Conservation (phyloP, 305 asterid genomes). For the Fraxinus nigra region DNA sequence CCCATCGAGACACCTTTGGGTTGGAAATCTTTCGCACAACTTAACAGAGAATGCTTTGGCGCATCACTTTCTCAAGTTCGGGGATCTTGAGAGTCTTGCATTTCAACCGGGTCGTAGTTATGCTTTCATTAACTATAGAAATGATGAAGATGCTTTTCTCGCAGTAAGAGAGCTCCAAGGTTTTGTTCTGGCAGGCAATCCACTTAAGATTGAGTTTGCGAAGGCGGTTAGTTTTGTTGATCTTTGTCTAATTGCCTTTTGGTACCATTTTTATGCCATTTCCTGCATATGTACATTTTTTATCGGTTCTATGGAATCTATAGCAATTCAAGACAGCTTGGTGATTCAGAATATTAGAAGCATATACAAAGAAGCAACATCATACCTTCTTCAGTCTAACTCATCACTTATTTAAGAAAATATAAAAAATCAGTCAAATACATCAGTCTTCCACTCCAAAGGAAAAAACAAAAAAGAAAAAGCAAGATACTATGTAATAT, state of each 20-base stretch:
- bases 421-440: background rate
- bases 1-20: slow-evolving; percentile 94
- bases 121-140: slow-evolving; percentile 69
- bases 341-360: slow-evolving; percentile 19
- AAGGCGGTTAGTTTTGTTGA: slow-evolving; percentile 95
- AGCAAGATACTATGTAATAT: background rate
- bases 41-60: slow-evolving; percentile 62
- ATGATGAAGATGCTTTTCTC: slow-evolving; percentile 72
- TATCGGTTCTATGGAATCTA: slow-evolving; percentile 28
- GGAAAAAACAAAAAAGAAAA: background rate
- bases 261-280: slow-evolving; percentile 31
- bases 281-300: slow-evolving; percentile 24
- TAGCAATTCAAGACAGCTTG: slow-evolving; percentile 23
- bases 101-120: slow-evolving; percentile 92
- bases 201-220: slow-evolving; percentile 87
- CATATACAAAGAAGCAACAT: background rate
- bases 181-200: slow-evolving; percentile 69
- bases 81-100: slow-evolving; percentile 77
- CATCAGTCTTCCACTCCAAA: slow-evolving; percentile 14
- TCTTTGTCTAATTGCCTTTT: slow-evolving; percentile 56
- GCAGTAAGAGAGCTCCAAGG: slow-evolving; percentile 87
- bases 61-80: slow-evolving; percentile 59
- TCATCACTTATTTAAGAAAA: slow-evolving; percentile 3
- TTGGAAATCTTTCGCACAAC: slow-evolving; percentile 68
- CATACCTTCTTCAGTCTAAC: slow-evolving; percentile 18